phyloP scores from a whole-genome alignment of 176 grass and related monocot species.

The Microstegium vimineum region DNA sequence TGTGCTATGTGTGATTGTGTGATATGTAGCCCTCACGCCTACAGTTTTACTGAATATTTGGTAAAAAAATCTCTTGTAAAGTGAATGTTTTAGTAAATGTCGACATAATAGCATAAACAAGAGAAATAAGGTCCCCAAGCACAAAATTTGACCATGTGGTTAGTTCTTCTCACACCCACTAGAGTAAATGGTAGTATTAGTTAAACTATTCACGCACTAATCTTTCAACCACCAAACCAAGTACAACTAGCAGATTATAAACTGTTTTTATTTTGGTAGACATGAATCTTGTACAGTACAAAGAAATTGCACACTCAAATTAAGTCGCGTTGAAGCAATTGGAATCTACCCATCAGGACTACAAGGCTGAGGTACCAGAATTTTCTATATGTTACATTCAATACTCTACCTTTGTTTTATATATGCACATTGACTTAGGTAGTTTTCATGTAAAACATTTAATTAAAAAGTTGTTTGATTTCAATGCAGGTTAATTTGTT shows the following conservation, averaged over 20 bases:
- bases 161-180: not conserved
- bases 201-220: not conserved
- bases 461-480: no score
- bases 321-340: conserved; percentile 92
- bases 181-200: not conserved
- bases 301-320: conserved; percentile 91
- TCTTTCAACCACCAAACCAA: not conserved
- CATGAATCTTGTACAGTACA: conserved; percentile 69
- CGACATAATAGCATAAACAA: not conserved
- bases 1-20: not conserved
- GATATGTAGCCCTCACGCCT: not conserved
- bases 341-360: conserved; percentile 70
- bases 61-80: not conserved
- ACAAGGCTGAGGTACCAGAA: conserved; percentile 72
- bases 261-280: not conserved
- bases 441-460: conserved; percentile 24
- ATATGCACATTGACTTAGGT: conserved; percentile 12
- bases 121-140: not conserved
- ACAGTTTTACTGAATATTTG: not conserved
- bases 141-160: not conserved
- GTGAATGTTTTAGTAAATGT: not conserved
- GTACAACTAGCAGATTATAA: not conserved
- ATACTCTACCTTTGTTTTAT: no score
- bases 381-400: conserved; percentile 16
- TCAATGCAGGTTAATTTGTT: no score